A percentile compares a stretch with the other conserved stretches of the same genome.
These are phyloP conservation scores for Trichoderma koningiopsis DNA, from an alignment of 2,329 filamentous ascomycete species.

Conservation along the genomic window DNA sequence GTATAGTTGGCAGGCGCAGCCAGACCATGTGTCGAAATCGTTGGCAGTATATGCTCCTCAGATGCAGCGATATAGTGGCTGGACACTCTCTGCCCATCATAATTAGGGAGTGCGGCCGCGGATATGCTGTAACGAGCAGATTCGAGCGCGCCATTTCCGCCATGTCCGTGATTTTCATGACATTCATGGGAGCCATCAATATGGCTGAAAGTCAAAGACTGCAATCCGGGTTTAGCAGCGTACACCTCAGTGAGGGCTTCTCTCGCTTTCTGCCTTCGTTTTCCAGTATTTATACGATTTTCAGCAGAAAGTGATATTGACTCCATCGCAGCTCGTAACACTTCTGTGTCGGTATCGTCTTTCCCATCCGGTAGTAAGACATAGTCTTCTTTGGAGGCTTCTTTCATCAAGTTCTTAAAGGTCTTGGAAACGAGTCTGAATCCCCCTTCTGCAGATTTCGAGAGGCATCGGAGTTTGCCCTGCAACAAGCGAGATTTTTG, in stretches of 20 bases:
- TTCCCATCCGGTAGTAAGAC: background rate
- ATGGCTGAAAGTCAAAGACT: background rate
- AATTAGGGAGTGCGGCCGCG: background rate
- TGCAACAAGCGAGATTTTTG: constrained; percentile 39
- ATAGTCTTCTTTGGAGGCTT: background rate
- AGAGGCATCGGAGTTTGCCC: constrained; percentile 36
- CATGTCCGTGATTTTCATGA: background rate
- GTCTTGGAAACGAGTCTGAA: constrained; percentile 40
- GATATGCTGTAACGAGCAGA: background rate
- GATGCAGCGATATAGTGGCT: background rate
- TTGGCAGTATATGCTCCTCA: background rate
- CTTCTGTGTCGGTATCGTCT: background rate
- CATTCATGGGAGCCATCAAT: background rate
- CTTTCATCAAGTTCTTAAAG: background rate
- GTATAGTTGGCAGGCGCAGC: background rate
- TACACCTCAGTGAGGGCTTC: background rate
- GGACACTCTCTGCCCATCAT: background rate
- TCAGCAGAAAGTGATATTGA: background rate
- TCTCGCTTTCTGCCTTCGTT: background rate
- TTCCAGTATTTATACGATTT: background rate
- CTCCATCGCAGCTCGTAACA: background rate
- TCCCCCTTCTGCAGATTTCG: constrained; percentile 40
- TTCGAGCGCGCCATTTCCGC: background rate
- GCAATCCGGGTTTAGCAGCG: too few relatives aligned
- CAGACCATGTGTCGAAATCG: background rate